These are phyloP conservation scores for Kodamaea kaohsiungensis DNA, from an alignment of 805 yeast species.

Conservation along the genomic window DNA sequence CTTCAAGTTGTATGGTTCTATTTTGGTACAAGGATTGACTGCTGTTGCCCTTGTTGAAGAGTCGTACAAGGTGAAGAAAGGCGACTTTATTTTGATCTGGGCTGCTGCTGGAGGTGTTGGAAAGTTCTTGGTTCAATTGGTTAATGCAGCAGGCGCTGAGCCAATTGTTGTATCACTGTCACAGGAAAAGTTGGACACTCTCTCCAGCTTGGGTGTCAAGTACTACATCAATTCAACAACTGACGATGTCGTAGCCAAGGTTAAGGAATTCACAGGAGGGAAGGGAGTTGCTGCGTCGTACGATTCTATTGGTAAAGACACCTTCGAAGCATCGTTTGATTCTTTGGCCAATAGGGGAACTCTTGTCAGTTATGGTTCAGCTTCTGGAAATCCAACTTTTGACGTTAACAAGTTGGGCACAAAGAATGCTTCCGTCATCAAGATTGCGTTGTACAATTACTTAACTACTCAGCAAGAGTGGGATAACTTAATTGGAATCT, in stretches of 20 bases:
- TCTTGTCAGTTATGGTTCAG: slow-evolving; percentile 77
- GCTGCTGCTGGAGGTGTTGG: slow-evolving; percentile 99
- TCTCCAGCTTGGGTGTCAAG: slow-evolving; percentile 77
- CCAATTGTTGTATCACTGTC: slow-evolving; percentile 86
- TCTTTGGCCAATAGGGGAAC: slow-evolving; percentile 71
- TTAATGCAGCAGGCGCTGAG: slow-evolving; percentile 65
- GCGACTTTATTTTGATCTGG: slow-evolving; percentile 73
- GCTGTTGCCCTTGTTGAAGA: slow-evolving; percentile 70
- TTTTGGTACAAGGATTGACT: slow-evolving; percentile 73
- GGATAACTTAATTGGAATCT: slow-evolving; percentile 36
- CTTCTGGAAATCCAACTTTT: slow-evolving; percentile 81
- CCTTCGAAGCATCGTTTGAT: slow-evolving; percentile 64
- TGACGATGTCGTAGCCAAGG: slow-evolving; percentile 57
- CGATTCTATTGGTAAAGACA: slow-evolving; percentile 78
- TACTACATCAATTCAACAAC: slow-evolving; percentile 54
- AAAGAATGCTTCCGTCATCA: slow-evolving; percentile 60
- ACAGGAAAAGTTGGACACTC: slow-evolving; percentile 65
- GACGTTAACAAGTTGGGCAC: slow-evolving; percentile 48
- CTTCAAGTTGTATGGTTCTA: slow-evolving; percentile 60
- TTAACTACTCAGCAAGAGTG: slow-evolving; percentile 58
- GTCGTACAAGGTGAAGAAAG: slow-evolving; percentile 64
- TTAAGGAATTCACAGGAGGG: slow-evolving; percentile 61
- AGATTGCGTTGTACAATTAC: slow-evolving; percentile 62
- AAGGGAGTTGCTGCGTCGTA: slow-evolving; percentile 68
- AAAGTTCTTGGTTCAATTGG: slow-evolving; percentile 63